Evolutionary conservation across 345 rosid genomes (phyloP).

Genomic region (Syzygium aqueum): DNA sequence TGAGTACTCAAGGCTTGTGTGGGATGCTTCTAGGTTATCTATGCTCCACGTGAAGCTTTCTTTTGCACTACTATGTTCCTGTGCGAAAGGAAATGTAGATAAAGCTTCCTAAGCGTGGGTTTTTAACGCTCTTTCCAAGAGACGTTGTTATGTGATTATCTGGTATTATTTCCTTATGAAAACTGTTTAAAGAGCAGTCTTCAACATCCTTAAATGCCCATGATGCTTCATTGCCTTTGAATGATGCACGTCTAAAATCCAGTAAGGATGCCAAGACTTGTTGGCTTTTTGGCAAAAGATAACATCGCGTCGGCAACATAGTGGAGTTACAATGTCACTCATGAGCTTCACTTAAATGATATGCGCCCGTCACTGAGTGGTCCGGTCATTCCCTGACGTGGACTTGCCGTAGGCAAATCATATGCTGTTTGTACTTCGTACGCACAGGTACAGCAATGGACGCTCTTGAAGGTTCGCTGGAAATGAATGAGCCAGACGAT

Average conservation of each 20-base stretch:
- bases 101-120: constrained; percentile 12
- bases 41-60: constrained; percentile 14
- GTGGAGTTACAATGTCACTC: neutral
- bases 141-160: neutral
- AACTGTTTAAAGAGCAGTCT: neutral
- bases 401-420: neutral
- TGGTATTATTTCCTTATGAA: neutral
- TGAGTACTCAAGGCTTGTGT: neutral
- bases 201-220: neutral
- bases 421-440: neutral
- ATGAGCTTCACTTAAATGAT: neutral
- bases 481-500: neutral
- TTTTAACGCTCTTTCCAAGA: neutral
- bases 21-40: neutral
- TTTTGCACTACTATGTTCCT: neutral
- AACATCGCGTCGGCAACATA: neutral
- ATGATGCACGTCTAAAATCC: neutral
- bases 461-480: neutral
- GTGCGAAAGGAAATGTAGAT: constrained; percentile 11
- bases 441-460: neutral
- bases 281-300: neutral
- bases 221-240: neutral
- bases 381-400: neutral
- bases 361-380: neutral
- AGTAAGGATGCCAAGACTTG: neutral